These are phyloP conservation scores for Pyrrhoderma lamaoense DNA, from an alignment of 1,284 basidiomycete genomes.

Conservation along the genomic window DNA sequence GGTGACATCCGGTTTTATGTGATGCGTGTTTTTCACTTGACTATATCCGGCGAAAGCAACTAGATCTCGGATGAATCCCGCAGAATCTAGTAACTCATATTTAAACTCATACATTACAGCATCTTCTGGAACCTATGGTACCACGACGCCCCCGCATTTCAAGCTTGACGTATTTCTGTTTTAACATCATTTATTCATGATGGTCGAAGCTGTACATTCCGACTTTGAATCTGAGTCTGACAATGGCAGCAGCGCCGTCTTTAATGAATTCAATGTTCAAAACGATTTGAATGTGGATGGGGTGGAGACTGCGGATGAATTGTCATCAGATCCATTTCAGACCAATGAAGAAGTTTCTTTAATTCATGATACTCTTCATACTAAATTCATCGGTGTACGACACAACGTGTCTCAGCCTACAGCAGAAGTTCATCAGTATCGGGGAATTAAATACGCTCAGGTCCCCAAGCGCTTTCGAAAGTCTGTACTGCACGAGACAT, in stretches of 20 bases:
- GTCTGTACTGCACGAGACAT: conserved; percentile 50
- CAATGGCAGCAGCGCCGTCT: conserved; percentile 6
- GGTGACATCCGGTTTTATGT: no score
- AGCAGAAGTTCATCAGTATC: conserved; percentile 56
- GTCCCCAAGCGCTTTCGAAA: conserved; percentile 69
- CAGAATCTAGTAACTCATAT: no score
- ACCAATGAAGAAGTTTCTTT: not conserved
- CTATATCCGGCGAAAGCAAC: no score
- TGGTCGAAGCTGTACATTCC: conserved; percentile 8
- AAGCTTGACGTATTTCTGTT: no score
- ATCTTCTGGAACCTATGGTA: no score
- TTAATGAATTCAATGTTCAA: conserved; percentile 1
- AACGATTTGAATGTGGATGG: no score
- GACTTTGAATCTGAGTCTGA: conserved; percentile 12
- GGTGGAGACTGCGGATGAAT: no score
- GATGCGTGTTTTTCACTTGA: no score
- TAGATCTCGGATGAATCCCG: no score
- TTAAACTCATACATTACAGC: no score
- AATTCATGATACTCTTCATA: conserved; percentile 33
- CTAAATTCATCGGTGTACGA: conserved; percentile 56
- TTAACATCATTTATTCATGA: not conserved
- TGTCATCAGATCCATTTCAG: no score
- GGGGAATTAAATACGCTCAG: conserved; percentile 67
- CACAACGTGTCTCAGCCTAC: conserved; percentile 47
- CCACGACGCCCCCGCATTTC: no score